These are phyloP conservation scores for Cryphonectria japonica DNA, from an alignment of 2,329 filamentous ascomycete species.

Conservation along the genomic window DNA sequence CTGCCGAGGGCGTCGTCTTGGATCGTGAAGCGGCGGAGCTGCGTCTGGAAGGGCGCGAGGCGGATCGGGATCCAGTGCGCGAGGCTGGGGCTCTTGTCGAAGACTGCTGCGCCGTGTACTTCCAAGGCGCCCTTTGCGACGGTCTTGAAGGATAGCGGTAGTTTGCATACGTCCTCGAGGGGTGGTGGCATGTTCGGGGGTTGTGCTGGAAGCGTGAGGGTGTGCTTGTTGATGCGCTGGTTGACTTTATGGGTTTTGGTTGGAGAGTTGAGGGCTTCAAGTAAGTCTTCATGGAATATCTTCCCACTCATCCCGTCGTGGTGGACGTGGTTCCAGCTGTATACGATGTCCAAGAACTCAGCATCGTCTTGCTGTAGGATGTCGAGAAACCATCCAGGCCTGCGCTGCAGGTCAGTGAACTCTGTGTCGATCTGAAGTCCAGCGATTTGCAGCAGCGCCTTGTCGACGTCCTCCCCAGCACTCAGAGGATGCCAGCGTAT, in stretches of 20 bases:
- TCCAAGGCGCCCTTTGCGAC: slow-evolving; percentile 30
- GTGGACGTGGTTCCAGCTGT: slow-evolving; percentile 36
- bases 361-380: not conserved
- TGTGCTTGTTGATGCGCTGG: slow-evolving; percentile 24
- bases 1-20: slow-evolving; percentile 23
- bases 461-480: slow-evolving; percentile 1
- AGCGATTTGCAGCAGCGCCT: not conserved
- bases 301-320: slow-evolving; percentile 39
- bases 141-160: slow-evolving; percentile 31
- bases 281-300: slow-evolving; percentile 38
- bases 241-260: not conserved
- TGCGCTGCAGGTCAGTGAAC: slow-evolving; percentile 13
- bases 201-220: slow-evolving; percentile 7
- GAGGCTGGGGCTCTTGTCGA: slow-evolving; percentile 21
- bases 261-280: slow-evolving; percentile 35
- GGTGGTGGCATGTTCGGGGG: slow-evolving; percentile 33
- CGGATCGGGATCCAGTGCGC: slow-evolving; percentile 33
- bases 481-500: slow-evolving; percentile 22
- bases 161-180: slow-evolving; percentile 33
- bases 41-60: slow-evolving; percentile 31
- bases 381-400: slow-evolving; percentile 22
- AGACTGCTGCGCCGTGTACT: slow-evolving; percentile 30
- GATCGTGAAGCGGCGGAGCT: slow-evolving; percentile 32
- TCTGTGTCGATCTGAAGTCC: slow-evolving; percentile 16
- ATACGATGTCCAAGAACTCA: slow-evolving; percentile 34